Base-by-base conservation (phyloP, 2,329 filamentous ascomycete genomes). In the Phymatotrichopsis omnivora region DNA sequence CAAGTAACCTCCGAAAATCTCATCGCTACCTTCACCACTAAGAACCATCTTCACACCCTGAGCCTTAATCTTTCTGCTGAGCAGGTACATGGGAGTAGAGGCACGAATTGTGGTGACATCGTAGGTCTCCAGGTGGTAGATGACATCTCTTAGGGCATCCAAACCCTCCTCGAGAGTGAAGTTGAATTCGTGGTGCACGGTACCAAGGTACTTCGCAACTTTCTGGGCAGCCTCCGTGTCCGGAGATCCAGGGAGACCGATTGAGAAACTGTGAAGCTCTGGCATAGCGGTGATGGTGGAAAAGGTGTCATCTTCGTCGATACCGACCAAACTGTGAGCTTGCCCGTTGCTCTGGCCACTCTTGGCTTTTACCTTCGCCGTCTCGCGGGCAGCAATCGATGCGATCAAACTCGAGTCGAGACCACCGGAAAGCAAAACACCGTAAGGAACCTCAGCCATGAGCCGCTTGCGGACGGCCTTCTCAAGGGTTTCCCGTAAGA, bases 21-120 rank as follows among this genome's bases (percentile, higher is more conserved):
- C 91, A 65, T 98, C 91, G 61, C 83, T 91, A 38, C 91, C 91
- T 68, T 98, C 91, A 52, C 91, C 91, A 60, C 83, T 93, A 52
- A 98, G 75, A 46, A 98, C 91, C 91, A 98, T 98, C 77, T 98
- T 98, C 62, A 98, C 84, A 54, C 91, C 91, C 80, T 95, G 89
- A 27, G 87, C 91, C 74, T 98, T 98, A 73, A 98, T 98, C 74
- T 98, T 98, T 64, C 93, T 80, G 52, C 85, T 91, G 36, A 98
- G 75, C 54, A 98, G 72, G 70, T 95, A 98, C 91, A 98, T 98
- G 56, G 91, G 91, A 8, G 91, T 98, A 8, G 89, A 96, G 44
- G 91, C 91, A 62, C 91, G 86, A 63, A 98, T 96, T 3, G 91
- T 98, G 42, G 91, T 98, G 20, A 98, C 91, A 64, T 98, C 91